Evolutionary conservation across 805 yeast genomes (phyloP), one percentile per base, ranked within the genome.

Genomic region (Ogataea trehaloabstinens): DNA sequence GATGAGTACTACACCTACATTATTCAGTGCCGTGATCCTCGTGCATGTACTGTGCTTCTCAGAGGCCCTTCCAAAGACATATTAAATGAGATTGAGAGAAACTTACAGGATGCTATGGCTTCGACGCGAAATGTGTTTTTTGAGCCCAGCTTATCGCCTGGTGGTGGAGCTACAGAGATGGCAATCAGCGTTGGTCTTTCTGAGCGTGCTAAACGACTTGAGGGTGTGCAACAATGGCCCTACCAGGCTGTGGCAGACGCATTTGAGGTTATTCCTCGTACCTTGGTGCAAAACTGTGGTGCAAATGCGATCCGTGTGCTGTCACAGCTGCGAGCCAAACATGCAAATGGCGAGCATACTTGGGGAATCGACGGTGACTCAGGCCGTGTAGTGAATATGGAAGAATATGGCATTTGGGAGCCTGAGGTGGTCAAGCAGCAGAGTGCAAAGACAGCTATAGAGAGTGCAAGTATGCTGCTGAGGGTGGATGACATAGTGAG

Each of bases 131-230:
- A 93, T 59, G 96, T 93, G 24, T 76, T 88, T 73, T 81, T 91
- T 52, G 95, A 91, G 63, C 99, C 99, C 37, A 79, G 90, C 29
- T 75, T 93, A 58, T 76, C 96, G 2, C 99, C 99, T 35, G 99
- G 99, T 55, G 99, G 99, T 45, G 99, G 99, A 55, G 99, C 99
- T 37, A 91, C 97, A 20, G 99, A 93, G 69, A 93, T 93, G 98
- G 98, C 98, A 3, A 89, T 93, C 28, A 75, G 91, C 43, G 97
- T 93, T 21, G 79, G 74, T 49, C 73, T 93, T 44, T 76, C 95
- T 13, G 96, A 90, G 61, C 83, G 79, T 67, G 96, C 98, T 35
- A 91, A 89, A 70, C 74, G 80, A 35, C 78, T 93, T 51, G 96
- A 89, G 63, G 99, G 98, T 45, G 84, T 91, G 41, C 90, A 85